Base-by-base conservation (phyloP, 495 filamentous ascomycete species). In the Talaromyces ruber region DNA sequence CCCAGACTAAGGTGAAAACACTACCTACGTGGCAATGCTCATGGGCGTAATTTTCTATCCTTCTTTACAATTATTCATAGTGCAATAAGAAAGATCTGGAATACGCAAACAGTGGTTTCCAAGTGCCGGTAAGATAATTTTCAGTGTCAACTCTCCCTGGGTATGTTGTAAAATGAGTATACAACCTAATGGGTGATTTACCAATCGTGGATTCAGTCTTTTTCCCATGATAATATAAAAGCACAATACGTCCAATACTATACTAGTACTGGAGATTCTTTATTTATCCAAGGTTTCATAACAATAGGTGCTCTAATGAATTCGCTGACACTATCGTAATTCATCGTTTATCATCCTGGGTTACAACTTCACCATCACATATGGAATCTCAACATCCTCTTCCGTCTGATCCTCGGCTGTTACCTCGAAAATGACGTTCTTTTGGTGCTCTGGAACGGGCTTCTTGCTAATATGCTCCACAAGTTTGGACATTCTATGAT, bases 301-400 rank as follows among this genome's bases (percentile, higher is more conserved):
- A 7, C 18, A 21, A 47, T 47, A 47, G 34, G 16, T 47, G n/a
- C 18, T 47, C 7, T n/a, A 47, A 45, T 47, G 18, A 18, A 4
- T 32, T 47, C 43, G 18, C 43, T 22, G 43, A 54, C 47, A 52
- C 47, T 52, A 52, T 55, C 52, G 6, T 7, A 26, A 9, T 28
- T 28, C 9, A 53, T 50, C n/a, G 11, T 52, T 5, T 12, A 22
- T 52, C 18, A 8, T 14, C 11, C 9, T 21, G 16, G 12, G 5
- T n/a, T 52, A 66, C 68, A 87, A 72, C 79, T 88, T 91, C 66
- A 96, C 84, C 88, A 93, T 96, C 69, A 98, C 91, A 72, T 97
- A 97, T 7, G 95, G 95, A 65, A 98, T 87, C 76, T 99, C 95
- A 5, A 98, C 93, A 75, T 99, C 95, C 77, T 98, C 90, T 60